Percentiles rank a stretch among this genome's conserved stretches.
phyloP scores from a whole-genome alignment of 805 yeast genomes.

The Starmerella lactis-condensi region DNA sequence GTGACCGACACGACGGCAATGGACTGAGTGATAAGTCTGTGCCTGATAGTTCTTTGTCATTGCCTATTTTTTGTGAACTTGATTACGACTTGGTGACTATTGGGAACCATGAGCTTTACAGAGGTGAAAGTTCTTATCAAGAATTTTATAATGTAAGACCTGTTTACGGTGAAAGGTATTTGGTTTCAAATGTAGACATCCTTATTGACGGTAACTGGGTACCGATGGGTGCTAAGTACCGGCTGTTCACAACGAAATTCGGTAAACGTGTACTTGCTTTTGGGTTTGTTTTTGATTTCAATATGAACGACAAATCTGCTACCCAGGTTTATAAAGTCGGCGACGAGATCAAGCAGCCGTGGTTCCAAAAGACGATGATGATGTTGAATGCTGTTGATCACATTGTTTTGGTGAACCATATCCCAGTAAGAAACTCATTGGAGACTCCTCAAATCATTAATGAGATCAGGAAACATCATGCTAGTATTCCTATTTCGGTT shows the following conservation, averaged over 20 bases:
- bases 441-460: slow-evolving; percentile 34
- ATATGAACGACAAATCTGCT: slow-evolving; percentile 33
- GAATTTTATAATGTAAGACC: slow-evolving; percentile 40
- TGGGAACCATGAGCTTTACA: slow-evolving; percentile 81
- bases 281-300: slow-evolving; percentile 64
- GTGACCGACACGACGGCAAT: slow-evolving; percentile 87
- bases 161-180: slow-evolving; percentile 39
- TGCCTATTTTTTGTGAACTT: slow-evolving; percentile 38
- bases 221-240: slow-evolving; percentile 49
- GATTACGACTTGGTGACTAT: slow-evolving; percentile 64
- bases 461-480: slow-evolving; percentile 38
- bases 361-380: slow-evolving; percentile 36
- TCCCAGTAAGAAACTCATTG: slow-evolving; percentile 45
- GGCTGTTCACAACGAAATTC: slow-evolving; percentile 44
- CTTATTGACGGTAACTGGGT: slow-evolving; percentile 24
- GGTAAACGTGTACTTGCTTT: slow-evolving; percentile 39
- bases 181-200: slow-evolving; percentile 27
- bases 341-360: slow-evolving; percentile 33
- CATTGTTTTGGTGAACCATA: slow-evolving; percentile 55
- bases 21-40: slow-evolving; percentile 56
- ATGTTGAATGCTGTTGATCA: slow-evolving; percentile 34
- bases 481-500: slow-evolving; percentile 50
- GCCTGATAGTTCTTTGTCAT: slow-evolving; percentile 47
- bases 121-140: slow-evolving; percentile 39
- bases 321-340: slow-evolving; percentile 46